Conservation (phyloP, 805 yeast genomes). For the Kazachstania africana region DNA sequence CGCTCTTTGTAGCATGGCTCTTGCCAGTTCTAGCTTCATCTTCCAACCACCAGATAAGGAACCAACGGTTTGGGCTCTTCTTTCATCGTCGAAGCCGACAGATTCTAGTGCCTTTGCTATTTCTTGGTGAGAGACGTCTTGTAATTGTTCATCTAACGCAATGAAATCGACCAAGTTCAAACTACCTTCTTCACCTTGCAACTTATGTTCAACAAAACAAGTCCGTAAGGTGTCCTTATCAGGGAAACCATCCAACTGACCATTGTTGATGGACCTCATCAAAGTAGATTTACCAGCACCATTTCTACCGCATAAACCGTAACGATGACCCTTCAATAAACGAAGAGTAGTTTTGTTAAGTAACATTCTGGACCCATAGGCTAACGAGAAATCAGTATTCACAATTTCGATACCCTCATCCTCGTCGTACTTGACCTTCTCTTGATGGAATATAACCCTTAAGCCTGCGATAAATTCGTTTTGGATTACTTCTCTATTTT, state of each 20-base stretch:
- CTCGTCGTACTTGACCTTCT: constrained; percentile 37
- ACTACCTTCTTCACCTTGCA: constrained; percentile 91
- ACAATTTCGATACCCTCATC: constrained; percentile 85
- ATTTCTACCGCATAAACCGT: constrained; percentile 95
- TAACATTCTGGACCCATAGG: constrained; percentile 96
- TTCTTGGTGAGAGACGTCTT: constrained; percentile 49
- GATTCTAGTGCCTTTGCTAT: constrained; percentile 64
- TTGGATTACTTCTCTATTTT: constrained; percentile 27
- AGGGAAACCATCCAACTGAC: constrained; percentile 96
- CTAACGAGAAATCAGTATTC: constrained; percentile 88
- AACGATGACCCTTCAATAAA: constrained; percentile 87
- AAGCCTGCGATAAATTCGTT: constrained; percentile 35
- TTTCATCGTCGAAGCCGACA: constrained; percentile 87
- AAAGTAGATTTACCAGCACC: constrained; percentile 98
- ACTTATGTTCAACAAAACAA: constrained; percentile 92
- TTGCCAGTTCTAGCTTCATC: constrained; percentile 96
- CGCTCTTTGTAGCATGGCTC: constrained; percentile 96
- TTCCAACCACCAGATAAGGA: constrained; percentile 99
- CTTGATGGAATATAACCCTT: constrained; percentile 41
- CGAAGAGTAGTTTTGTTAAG: constrained; percentile 84
- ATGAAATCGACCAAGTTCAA: constrained; percentile 81
- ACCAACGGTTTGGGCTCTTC: constrained; percentile 85
- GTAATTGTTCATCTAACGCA: constrained; percentile 77
- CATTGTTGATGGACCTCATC: constrained; percentile 93
- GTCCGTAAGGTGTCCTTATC: constrained; percentile 76